Conservation (phyloP, 441 rosid genomes). For the Manihot esculenta region DNA sequence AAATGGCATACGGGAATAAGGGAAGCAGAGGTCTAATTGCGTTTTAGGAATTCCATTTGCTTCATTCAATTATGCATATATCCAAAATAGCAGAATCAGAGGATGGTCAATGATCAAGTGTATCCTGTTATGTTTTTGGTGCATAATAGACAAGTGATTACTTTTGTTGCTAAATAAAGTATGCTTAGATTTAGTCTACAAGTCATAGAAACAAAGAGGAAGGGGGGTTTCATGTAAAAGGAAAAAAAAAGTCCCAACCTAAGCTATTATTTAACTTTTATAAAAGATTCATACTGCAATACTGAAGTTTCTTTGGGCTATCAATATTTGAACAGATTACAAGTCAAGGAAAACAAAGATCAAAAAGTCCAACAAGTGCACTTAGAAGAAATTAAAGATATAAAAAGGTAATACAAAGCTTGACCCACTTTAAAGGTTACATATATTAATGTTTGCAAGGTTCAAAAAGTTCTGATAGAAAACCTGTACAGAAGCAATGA, state of each 20-base stretch:
- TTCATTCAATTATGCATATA: background rate
- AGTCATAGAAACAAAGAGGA: background rate
- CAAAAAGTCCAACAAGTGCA: background rate
- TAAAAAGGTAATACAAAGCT: background rate
- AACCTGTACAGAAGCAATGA: slow-evolving; percentile 85
- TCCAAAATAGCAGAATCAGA: background rate
- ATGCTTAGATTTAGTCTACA: background rate
- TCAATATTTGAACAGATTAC: background rate
- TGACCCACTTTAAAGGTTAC: background rate
- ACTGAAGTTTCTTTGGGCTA: background rate
- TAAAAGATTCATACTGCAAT: background rate
- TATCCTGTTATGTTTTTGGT: background rate
- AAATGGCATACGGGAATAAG: background rate
- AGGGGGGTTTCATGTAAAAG: background rate
- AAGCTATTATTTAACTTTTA: background rate
- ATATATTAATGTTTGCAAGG: background rate
- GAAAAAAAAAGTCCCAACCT: background rate
- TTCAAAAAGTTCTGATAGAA: slow-evolving; percentile 17
- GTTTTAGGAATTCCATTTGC: background rate
- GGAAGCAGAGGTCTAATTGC: too few species aligned
- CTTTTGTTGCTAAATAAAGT: too few species aligned
- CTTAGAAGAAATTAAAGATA: background rate
- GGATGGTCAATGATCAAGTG: background rate
- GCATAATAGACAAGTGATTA: background rate
- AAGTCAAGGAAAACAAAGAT: background rate